Base-by-base conservation (phyloP, 805 yeast species). In the Zygosaccharomyces bisporus region DNA sequence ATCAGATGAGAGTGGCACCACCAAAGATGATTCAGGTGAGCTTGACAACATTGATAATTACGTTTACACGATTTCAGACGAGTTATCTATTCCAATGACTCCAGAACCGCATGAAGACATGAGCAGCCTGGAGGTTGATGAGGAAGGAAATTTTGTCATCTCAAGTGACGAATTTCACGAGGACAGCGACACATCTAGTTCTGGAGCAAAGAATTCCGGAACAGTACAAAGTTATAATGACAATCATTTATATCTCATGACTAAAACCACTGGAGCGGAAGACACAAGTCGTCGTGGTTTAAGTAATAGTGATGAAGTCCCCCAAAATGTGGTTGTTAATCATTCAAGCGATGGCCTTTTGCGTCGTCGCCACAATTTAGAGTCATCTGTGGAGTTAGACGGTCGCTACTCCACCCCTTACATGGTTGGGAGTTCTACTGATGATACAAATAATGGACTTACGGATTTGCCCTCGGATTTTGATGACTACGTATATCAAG, bases 211-310 rank as follows among this genome's bases (percentile, higher is more conserved):
- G 12, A 46, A 43, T 25, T 45, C 50, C 17, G 53, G 47, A 20
- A 53, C 55, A 6, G 49, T 56, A 6, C 54, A 56, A 36, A 45
- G 52, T 14, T 56, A 53, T 30, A 56, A 56, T 34, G 49, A 56
- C 13, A 50, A 49, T 21, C 48, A 50, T 24, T 39, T 48, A 10
- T 56, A 54, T 39, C 50, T 53, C 34, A 39, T 53, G 50, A 44
- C 39, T 4, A 42, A 32, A 21, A 32, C 38, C 14, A 17, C 40
- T 13, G 19, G 27, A 21, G 31, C 34, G 2, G 32, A 34, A 16
- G 44, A 35, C 6, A 17, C 18, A 6, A 25, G 32, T 20, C 16
- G 8, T 4, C 4, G 14, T 24, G 14, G 13, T 3, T 14, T 23
- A n/a, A 25, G n/a, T 16, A 25, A 13, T 4, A 37, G 33, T 16